Percentiles rank a stretch among this genome's conserved stretches.
These are phyloP conservation scores for Ascochyta fabae DNA, from an alignment of 2,329 filamentous ascomycete species.

Conservation along the genomic window DNA sequence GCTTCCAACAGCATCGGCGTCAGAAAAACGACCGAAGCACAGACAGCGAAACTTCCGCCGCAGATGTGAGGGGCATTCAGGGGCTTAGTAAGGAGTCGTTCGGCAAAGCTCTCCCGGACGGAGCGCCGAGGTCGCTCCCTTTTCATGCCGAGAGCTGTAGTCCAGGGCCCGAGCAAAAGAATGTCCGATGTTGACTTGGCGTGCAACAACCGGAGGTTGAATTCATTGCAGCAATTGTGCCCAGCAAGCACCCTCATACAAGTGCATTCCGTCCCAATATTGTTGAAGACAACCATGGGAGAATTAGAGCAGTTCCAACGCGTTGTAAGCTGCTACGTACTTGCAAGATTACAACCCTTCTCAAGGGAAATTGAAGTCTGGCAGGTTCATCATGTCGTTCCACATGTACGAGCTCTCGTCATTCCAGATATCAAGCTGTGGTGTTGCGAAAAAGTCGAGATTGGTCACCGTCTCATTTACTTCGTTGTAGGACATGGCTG, in stretches of 20 bases:
- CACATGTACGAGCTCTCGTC: conserved; percentile 51
- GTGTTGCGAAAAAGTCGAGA: conserved; percentile 65
- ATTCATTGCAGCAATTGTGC: neutral
- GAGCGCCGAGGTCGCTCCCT: conserved; percentile 2
- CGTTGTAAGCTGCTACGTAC: too few relatives aligned
- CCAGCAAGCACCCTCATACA: too few relatives aligned
- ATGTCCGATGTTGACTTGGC: neutral
- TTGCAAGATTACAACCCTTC: neutral
- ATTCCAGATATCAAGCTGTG: conserved; percentile 64
- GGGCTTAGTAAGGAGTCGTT: conserved; percentile 9
- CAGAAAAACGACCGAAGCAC: conserved; percentile 15
- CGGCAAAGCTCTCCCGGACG: conserved; percentile 5
- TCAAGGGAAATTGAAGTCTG: conserved; percentile 41
- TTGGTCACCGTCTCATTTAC: conserved; percentile 70
- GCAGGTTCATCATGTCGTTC: conserved; percentile 45
- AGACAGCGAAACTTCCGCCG: neutral
- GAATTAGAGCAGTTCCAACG: too few relatives aligned
- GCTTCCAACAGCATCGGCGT: conserved; percentile 7
- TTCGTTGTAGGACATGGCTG: conserved; percentile 73
- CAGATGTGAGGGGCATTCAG: conserved; percentile 12
- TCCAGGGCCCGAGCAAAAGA: neutral
- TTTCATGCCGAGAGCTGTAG: neutral
- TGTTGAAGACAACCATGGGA: too few relatives aligned
- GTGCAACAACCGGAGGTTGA: conserved; percentile 1
- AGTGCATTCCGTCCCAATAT: too few relatives aligned